Conservation (phyloP, 23 red algal species). For the Gracilaria caudata region DNA sequence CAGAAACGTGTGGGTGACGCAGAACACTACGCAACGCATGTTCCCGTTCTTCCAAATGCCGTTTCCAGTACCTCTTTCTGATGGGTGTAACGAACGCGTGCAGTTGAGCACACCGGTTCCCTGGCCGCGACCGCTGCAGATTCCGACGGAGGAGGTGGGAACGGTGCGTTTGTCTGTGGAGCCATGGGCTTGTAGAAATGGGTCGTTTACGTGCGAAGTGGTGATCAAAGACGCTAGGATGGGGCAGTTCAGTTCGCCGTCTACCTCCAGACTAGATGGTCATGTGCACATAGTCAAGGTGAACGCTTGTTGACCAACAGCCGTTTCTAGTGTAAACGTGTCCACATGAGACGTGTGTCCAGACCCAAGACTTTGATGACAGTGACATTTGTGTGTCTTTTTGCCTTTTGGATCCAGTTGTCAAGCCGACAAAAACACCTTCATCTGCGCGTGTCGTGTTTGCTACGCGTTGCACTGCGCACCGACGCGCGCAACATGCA, state of each 20-base stretch:
- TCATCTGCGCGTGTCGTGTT: no score
- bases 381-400: no score
- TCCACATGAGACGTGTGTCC: no score
- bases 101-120: not conserved
- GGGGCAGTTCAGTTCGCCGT: not conserved
- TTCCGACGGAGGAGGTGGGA: constrained; percentile 3
- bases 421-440: no score
- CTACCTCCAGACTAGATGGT: not conserved
- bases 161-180: not conserved
- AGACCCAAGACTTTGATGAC: no score
- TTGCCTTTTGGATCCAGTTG: no score
- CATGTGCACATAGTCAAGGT: constrained; percentile 12
- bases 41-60: constrained; percentile 22
- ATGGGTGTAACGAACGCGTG: constrained; percentile 19
- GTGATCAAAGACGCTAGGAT: not conserved
- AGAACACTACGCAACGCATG: not conserved
- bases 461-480: no score
- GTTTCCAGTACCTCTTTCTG: not conserved
- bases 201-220: constrained; percentile 10
- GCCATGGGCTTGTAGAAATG: constrained; percentile 7
- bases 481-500: no score
- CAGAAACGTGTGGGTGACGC: constrained; percentile 11
- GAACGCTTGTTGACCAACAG: not conserved
- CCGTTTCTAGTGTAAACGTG: no score
- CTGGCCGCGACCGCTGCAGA: not conserved